Evolutionary conservation across 495 filamentous ascomycete genomes (phyloP), one percentile per base, ranked within the genome.

Genomic region (Podospora didyma): DNA sequence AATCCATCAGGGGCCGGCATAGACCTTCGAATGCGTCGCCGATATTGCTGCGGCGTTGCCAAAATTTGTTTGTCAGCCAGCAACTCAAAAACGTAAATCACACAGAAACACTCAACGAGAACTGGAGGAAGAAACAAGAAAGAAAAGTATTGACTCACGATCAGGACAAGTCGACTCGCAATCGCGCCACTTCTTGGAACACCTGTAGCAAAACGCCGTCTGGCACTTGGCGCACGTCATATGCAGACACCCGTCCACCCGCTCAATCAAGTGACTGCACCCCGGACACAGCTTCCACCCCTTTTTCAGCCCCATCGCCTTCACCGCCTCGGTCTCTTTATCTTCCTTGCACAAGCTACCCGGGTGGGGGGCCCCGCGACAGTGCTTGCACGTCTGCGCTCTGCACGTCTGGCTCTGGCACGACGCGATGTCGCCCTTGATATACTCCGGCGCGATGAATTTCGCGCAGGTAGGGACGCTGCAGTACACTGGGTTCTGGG

Each of bases 271-370:
- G 24, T 45, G 35, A 2, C 23, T 19, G 22, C 54, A 57, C 11
- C 23, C 17, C 7, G 54, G 54, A 23, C 54, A 57, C 11, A 9
- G 6, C 28, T 57, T 57, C 54, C 54, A 57, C 9, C 54, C 54
- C 14, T 51, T 12, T 14, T 51, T 2, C 31, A 42, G 31, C 14
- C 28, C 54, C 21, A 57, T 6, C 10, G 22, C 16, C n/a, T 24
- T 37, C 6, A 57, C 20, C 23, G 49, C 49, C 26, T 44, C 46
- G 16, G 47, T 57, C 24, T 57, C 54, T n/a, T 41, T 28, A 34
- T 57, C 54, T 19, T 57, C 17, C 11, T 10, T 34, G 22, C 54
- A 57, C 19, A 57, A 24, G 2, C 1, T 7, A 16, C 7, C 37
- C 3, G 54, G 54, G 20, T 57, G 54, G 7, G 14, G 19, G 11